Percentiles rank a stretch among this genome's conserved stretches.
phyloP scores from a whole-genome alignment of 1,284 basidiomycete genomes.

The Xerocomus alliaceus region DNA sequence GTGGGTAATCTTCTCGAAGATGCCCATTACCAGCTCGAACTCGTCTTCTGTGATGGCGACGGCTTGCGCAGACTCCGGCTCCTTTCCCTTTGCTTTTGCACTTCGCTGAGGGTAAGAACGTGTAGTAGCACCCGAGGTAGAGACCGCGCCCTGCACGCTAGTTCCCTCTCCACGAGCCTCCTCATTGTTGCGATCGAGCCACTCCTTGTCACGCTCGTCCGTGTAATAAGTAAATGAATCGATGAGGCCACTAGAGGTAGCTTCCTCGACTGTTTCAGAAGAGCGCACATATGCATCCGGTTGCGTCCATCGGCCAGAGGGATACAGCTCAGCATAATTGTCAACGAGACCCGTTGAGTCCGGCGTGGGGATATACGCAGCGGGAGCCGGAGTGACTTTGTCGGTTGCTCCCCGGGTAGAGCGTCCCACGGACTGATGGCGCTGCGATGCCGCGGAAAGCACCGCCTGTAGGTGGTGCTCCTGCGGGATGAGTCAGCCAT shows the following conservation, averaged over 20 bases:
- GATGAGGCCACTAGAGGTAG: conserved; percentile 59
- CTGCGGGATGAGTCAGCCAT: conserved; percentile 73
- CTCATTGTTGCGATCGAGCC: conserved; percentile 92
- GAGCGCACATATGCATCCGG: conserved; percentile 83
- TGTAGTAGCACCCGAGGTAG: conserved; percentile 52
- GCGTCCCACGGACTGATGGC: conserved; percentile 53
- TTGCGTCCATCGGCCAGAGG: conserved; percentile 73
- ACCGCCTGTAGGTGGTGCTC: conserved; percentile 94
- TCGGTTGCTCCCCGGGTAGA: conserved; percentile 50
- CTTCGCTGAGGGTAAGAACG: conserved; percentile 65
- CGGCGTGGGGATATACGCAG: conserved; percentile 90
- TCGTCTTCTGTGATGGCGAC: conserved; percentile 84
- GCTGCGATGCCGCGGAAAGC: conserved; percentile 73
- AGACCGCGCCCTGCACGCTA: conserved; percentile 73
- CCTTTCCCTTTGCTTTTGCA: conserved; percentile 80
- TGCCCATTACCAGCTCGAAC: conserved; percentile 94
- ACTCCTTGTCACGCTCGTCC: conserved; percentile 96
- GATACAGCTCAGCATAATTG: conserved; percentile 79
- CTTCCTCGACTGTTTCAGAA: conserved; percentile 90
- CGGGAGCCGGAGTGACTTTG: conserved; percentile 52
- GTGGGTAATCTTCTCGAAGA: conserved; percentile 91
- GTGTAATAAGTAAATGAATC: conserved; percentile 87
- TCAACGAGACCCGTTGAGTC: conserved; percentile 85
- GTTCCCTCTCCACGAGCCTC: conserved; percentile 87
- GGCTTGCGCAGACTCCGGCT: conserved; percentile 67